Evolutionary conservation across 2,329 filamentous ascomycete genomes (phyloP), one percentile per base, ranked within the genome.

Genomic region (Akanthomyces dipterigenus): DNA sequence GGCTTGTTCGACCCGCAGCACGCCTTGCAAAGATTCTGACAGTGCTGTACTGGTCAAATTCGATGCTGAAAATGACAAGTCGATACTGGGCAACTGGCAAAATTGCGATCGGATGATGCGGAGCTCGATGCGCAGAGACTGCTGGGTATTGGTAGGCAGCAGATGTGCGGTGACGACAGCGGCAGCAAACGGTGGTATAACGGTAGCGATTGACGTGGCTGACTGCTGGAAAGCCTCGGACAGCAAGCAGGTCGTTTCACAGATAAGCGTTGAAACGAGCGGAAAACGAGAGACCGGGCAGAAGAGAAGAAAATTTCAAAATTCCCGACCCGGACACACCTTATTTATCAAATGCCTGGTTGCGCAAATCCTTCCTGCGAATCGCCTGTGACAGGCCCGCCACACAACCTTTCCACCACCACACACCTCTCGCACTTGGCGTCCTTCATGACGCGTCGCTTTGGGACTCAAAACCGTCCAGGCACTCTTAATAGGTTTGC

Each of bases 361-460:
- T 54, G 57, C 50, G 50, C 50, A 61, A 61, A 55, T 55, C 50
- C 31, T 53, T 26, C 20, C 31, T 22, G 38, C 28, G n/a, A 43
- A 60, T 45, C 7, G 57, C 49, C 48, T 38, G 57, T 53, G 28
- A 53, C 24, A 16, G 57, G 49, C 58, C 58, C 58, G 50, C 58
- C 58, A 61, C 50, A 36, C 58, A 61, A 53, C 58, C 58, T 61
- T 61, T 61, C 16, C 58, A 40, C 58, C 42, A 36, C 20, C 40
- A 50, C 40, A 22, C 31, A 61, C 58, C 34, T 53, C 31, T 48
- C 50, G 20, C 50, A 55, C 50, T 61, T 61, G 58, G 58, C 58
- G 50, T 31, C 31, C 50, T 38, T 61, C 50, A 61, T 61, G 58
- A 61, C 58, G 58, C 58, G 49, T 61, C 50, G 49, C 58, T 55